phyloP scores from a whole-genome alignment of 129 eudicot genomes.

The Gnaphalium uliginosum region DNA sequence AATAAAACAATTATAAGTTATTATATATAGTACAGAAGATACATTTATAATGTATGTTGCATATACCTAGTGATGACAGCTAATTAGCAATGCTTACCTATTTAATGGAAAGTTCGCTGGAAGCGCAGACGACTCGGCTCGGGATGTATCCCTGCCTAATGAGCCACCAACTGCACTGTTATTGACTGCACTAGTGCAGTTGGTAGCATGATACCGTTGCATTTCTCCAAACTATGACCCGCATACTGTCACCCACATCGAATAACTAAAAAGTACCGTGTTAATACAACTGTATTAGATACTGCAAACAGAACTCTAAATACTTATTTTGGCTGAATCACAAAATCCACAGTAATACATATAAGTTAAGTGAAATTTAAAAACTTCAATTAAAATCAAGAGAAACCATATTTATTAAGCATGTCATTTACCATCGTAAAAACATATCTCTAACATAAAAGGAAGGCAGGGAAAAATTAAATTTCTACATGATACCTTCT shows the following conservation, averaged over 20 bases:
- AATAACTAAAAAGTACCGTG: slow-evolving; percentile 36
- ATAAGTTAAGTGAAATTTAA: neutral
- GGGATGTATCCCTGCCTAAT: slow-evolving; percentile 68
- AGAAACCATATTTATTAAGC: neutral
- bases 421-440: neutral
- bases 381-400: neutral
- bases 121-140: slow-evolving; percentile 69
- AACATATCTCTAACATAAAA: slow-evolving; percentile 5
- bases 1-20: neutral
- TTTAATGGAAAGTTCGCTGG: slow-evolving; percentile 68
- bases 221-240: slow-evolving; percentile 82
- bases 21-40: neutral
- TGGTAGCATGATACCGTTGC: slow-evolving; percentile 97
- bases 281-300: slow-evolving; percentile 33
- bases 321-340: neutral
- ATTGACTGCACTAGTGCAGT: slow-evolving; percentile 98
- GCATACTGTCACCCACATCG: slow-evolving; percentile 92
- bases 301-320: neutral
- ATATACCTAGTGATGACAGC: neutral
- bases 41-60: neutral
- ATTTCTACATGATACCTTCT: neutral
- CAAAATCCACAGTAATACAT: neutral
- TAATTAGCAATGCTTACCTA: slow-evolving; percentile 13
- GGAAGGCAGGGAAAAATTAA: neutral
- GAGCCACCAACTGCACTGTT: slow-evolving; percentile 71